Conservation (phyloP, 768 basidiomycete species). For the Sutorius australiensis region DNA sequence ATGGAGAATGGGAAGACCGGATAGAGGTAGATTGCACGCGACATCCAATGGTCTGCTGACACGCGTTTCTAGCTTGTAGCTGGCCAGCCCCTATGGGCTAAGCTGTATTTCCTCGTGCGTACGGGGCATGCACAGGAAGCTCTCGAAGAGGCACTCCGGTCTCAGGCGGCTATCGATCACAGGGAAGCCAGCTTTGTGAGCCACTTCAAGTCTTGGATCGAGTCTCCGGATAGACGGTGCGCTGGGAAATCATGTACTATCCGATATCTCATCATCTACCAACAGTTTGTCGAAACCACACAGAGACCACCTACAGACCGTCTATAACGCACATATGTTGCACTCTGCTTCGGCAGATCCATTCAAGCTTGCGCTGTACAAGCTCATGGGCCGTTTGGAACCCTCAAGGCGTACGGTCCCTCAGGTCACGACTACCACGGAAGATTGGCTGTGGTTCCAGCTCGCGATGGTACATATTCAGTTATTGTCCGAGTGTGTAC, state of each 20-base stretch:
- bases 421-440: constrained; percentile 85
- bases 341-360: constrained; percentile 87
- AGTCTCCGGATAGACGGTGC: constrained; percentile 74
- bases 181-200: constrained; percentile 80
- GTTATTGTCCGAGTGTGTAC: not conserved
- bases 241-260: constrained; percentile 14
- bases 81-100: constrained; percentile 89
- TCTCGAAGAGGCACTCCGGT: constrained; percentile 65
- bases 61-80: constrained; percentile 61
- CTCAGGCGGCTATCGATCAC: constrained; percentile 67
- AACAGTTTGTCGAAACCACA: constrained; percentile 65
- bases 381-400: constrained; percentile 91
- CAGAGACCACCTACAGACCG: constrained; percentile 74
- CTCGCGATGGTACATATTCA: constrained; percentile 61
- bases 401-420: constrained; percentile 72
- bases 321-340: constrained; percentile 85
- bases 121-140: constrained; percentile 83
- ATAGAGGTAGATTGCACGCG: constrained; percentile 64
- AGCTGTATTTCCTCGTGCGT: constrained; percentile 87
- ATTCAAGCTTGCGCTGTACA: constrained; percentile 95
- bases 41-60: not conserved
- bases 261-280: constrained; percentile 2
- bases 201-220: constrained; percentile 80
- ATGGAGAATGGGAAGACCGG: constrained; percentile 79
- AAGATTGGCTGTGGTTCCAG: constrained; percentile 99